Conservation (phyloP, 1,284 basidiomycete genomes). For the Mycena sp. region DNA sequence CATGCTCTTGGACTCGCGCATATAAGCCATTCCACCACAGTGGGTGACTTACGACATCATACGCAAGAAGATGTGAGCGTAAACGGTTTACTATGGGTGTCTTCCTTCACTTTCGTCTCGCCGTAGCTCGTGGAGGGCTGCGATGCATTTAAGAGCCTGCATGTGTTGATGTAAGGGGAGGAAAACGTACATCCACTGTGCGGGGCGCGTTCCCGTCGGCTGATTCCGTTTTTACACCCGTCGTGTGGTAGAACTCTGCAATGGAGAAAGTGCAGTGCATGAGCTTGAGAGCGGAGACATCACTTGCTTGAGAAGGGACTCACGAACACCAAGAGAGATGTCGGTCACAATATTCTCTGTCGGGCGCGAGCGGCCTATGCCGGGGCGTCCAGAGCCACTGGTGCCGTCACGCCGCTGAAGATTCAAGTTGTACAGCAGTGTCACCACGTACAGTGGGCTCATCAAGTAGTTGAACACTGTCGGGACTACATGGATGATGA, state of each 20-base stretch:
- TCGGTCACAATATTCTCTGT: neutral
- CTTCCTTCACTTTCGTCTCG: neutral
- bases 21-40: slow-evolving; percentile 4
- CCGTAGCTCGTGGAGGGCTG: slow-evolving; percentile 7
- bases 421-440: slow-evolving; percentile 13
- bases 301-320: neutral
- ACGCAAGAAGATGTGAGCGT: slow-evolving; percentile 7
- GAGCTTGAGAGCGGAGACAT: neutral
- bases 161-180: slow-evolving; percentile 6
- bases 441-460: slow-evolving; percentile 6
- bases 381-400: neutral
- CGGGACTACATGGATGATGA: neutral
- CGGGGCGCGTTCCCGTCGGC: neutral
- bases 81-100: slow-evolving; percentile 2
- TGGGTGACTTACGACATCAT: slow-evolving; percentile 2
- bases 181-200: slow-evolving; percentile 6
- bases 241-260: slow-evolving; percentile 13
- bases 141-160: slow-evolving; percentile 3
- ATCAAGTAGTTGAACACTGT: slow-evolving; percentile 1
- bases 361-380: neutral
- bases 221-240: slow-evolving; percentile 12
- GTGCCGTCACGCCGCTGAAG: neutral
- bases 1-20: slow-evolving; percentile 6
- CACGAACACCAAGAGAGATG: neutral
- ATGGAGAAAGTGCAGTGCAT: slow-evolving; percentile 9